These are phyloP conservation scores for Austroboletus olivaceoglutinosus DNA, from an alignment of 1,284 basidiomycete genomes.

Conservation along the genomic window DNA sequence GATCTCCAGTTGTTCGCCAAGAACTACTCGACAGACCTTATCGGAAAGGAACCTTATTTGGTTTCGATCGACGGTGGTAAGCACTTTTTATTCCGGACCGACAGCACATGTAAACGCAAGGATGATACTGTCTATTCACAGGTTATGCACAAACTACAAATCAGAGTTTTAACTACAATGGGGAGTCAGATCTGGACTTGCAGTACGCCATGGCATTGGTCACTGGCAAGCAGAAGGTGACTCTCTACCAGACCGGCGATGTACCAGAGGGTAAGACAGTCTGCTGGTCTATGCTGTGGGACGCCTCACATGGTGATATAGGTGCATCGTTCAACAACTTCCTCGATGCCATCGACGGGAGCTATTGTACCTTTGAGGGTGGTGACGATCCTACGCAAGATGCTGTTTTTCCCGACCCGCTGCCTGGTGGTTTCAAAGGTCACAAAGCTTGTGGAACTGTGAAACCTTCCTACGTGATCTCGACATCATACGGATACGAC, in stretches of 20 bases:
- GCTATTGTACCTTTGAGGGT: slow-evolving; percentile 61
- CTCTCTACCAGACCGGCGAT: slow-evolving; percentile 49
- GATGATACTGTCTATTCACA: slow-evolving; percentile 7
- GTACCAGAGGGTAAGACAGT: slow-evolving; percentile 31
- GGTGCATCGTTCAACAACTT: slow-evolving; percentile 47
- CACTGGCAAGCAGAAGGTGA: slow-evolving; percentile 38
- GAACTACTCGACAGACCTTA: slow-evolving; percentile 36
- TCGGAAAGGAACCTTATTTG: slow-evolving; percentile 36
- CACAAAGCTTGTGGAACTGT: slow-evolving; percentile 49
- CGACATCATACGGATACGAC: slow-evolving; percentile 49
- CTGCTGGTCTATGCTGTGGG: neutral
- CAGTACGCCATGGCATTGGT: slow-evolving; percentile 48
- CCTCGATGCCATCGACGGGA: slow-evolving; percentile 46
- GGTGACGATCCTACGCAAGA: slow-evolving; percentile 52
- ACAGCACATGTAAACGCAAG: neutral
- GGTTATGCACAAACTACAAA: slow-evolving; percentile 30
- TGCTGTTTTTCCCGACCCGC: slow-evolving; percentile 50
- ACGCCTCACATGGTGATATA: neutral
- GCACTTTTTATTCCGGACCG: neutral
- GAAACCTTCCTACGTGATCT: slow-evolving; percentile 49
- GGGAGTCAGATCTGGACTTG: slow-evolving; percentile 55
- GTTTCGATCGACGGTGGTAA: slow-evolving; percentile 47
- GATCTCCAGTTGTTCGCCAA: slow-evolving; percentile 48
- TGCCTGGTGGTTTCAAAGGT: slow-evolving; percentile 43
- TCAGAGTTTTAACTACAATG: slow-evolving; percentile 42